Evolutionary conservation across 2,329 filamentous ascomycete genomes (phyloP).

Genomic region (Colletotrichum godetiae): DNA sequence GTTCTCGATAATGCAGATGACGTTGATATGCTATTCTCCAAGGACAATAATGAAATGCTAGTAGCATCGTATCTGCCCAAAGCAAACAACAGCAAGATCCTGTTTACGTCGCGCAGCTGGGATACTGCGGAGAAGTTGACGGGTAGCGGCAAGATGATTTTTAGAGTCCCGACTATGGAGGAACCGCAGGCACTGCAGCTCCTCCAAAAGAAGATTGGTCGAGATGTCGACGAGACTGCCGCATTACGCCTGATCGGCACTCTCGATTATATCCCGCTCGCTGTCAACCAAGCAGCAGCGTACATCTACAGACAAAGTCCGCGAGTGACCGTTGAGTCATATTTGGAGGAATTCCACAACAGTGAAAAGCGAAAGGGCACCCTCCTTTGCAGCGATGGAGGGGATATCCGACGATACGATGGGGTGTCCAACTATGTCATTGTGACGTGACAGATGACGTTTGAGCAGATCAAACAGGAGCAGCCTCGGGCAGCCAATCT

Average conservation of each 20-base stretch:
- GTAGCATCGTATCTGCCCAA: slow-evolving; percentile 37
- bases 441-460: slow-evolving; percentile 43
- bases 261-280: slow-evolving; percentile 49
- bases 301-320: slow-evolving; percentile 48
- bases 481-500: slow-evolving; percentile 51
- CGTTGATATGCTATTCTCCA: neutral
- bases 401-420: slow-evolving; percentile 10
- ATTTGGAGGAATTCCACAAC: slow-evolving; percentile 43
- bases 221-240: neutral
- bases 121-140: slow-evolving; percentile 33
- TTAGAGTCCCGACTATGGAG: slow-evolving; percentile 38
- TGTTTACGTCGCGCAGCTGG: slow-evolving; percentile 36
- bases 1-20: slow-evolving; percentile 39
- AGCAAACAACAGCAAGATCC: slow-evolving; percentile 28
- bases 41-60: neutral
- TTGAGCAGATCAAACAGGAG: slow-evolving; percentile 46
- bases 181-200: slow-evolving; percentile 41
- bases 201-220: slow-evolving; percentile 37
- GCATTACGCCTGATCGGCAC: slow-evolving; percentile 14
- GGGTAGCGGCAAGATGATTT: slow-evolving; percentile 18
- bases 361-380: slow-evolving; percentile 38
- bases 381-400: slow-evolving; percentile 37
- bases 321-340: slow-evolving; percentile 38
- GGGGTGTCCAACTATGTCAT: slow-evolving; percentile 42
- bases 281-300: slow-evolving; percentile 47